Base-by-base conservation (phyloP, 2,329 filamentous ascomycete genomes). In the Akanthomyces lecanii region DNA sequence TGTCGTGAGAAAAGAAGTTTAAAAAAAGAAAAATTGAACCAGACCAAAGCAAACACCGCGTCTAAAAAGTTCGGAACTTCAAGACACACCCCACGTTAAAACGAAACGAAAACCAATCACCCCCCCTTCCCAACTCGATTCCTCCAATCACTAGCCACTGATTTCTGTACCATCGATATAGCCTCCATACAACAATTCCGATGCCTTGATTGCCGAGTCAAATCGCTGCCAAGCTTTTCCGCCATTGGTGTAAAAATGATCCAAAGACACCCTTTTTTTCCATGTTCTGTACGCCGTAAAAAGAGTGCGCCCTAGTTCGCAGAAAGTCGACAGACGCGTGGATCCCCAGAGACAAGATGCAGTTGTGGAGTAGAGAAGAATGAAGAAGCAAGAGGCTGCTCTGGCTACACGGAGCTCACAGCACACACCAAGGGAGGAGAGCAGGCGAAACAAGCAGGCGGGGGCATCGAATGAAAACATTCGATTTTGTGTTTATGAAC, bases 401-500 rank as follows among this genome's bases (percentile, higher is more conserved):
- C 40, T 42, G 38, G 48, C 50, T 25, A 54, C 57, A 61, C 38
- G 50, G 57, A 68, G 63, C 47, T 58, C 44, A 64, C 44, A 57
- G 64, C 61, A 67, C 50, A 63, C 61, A 69, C 64, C 50, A 63
- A 60, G 64, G 61, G 60, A 65, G 61, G 63, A 65, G 66, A 53
- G 11, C 50, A 53, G 30, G 30, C 50, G 30, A 64, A 63, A 64
- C 66, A 67, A 65, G 54, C 59, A 65, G 63, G 59, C 65, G 65
- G 23, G 67, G 40, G 63, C 59, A 66, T 61, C 62, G 65, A 62
- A 62, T 65, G 48, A 50, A 58, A 33, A 63, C 56, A 73, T 75
- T 74, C 73, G 71, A 71, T 45, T 70, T 76, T 68, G 74, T 75
- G 47, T 63, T 79, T 75, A 78, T 78, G 75, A 74, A 81, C 77